A percentile compares a stretch with the other conserved stretches of the same genome.
These are phyloP conservation scores for Claviceps capensis DNA, from an alignment of 2,329 filamentous ascomycete genomes.

Conservation along the genomic window DNA sequence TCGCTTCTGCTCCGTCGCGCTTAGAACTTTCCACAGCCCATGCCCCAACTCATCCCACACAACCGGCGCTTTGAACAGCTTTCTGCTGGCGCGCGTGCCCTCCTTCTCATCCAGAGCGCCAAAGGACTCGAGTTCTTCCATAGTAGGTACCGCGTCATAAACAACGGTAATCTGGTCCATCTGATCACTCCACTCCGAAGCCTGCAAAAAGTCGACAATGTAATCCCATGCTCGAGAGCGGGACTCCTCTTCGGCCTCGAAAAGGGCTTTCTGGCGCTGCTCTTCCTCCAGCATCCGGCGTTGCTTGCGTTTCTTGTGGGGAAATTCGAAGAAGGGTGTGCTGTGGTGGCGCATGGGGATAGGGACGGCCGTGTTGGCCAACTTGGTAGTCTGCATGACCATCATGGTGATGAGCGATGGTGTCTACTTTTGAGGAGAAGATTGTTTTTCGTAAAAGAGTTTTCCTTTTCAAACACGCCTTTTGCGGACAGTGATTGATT, in stretches of 20 bases:
- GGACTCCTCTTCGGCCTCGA: conserved; percentile 18
- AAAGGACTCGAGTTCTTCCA: conserved; percentile 20
- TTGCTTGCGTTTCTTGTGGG: conserved; percentile 11
- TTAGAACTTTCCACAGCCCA: conserved; percentile 19
- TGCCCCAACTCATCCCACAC: conserved; percentile 25
- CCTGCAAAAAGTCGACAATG: conserved; percentile 17
- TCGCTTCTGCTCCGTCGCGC: conserved; percentile 3
- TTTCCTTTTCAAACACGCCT: neutral
- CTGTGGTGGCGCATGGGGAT: conserved; percentile 5
- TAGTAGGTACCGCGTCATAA: conserved; percentile 19
- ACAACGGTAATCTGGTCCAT: conserved; percentile 21
- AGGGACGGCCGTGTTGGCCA: conserved; percentile 4
- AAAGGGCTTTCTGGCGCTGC: conserved; percentile 10
- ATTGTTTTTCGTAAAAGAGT: neutral
- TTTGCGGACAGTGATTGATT: no score
- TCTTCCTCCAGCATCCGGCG: conserved; percentile 10
- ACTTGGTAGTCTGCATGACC: conserved; percentile 2
- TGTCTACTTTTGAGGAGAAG: neutral
- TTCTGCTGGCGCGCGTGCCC: conserved; percentile 22
- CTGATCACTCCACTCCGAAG: conserved; percentile 17
- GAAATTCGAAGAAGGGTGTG: conserved; percentile 12
- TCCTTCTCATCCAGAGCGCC: conserved; percentile 19
- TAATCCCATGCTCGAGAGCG: conserved; percentile 19
- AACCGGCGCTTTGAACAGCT: conserved; percentile 24
- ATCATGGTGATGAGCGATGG: neutral